Base-by-base conservation (phyloP, 140 eudicot species). In the Stevia rebaudiana region DNA sequence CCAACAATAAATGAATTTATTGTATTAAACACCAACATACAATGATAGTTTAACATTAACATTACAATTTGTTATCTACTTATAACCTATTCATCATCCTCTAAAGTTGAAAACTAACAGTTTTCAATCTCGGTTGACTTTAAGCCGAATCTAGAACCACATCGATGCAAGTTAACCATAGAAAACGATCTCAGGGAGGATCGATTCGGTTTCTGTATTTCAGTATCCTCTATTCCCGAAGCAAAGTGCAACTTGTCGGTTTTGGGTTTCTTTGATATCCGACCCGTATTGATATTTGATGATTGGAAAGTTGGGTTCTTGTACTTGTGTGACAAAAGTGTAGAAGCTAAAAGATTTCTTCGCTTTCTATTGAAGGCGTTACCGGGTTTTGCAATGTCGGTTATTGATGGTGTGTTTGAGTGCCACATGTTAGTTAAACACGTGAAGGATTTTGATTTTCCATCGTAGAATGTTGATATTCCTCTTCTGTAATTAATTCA, bases 381-480 rank as follows among this genome's bases (percentile, higher is more conserved):
- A 1, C 82, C 90, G 9, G 94, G 90, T 63, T 90, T 90, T 1
- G 81, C 83, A 6, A 90, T 64, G 16, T 79, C 85, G 39, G 75
- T 78, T 21, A 79, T 74, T 9, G 86, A 76, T 11, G 72, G 67
- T 15, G 67, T 22, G 1, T 86, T 60, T 6, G 82, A 50, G 1
- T 61, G 61, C 16, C 81, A 57, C 23, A 79, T 80, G 9, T 90
- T 85, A 6, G 75, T 53, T 54, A 90, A 75, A 61, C 88, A 81
- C 0, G 94, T 56, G 21, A 81, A 90, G 0, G 97, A 90, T 64
- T 80, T 90, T 21, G 97, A 81, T 64, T 83, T 83, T 4, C 95
- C 97, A 23, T 73, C 71, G 68, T 81, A 89, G 76, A 79, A 86
- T 0, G 72, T 79, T 10, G 97, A 90, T 8, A 90, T 78, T 18